Evolutionary conservation across 768 basidiomycete genomes (phyloP).

Genomic region (Lepiota subincarnata): DNA sequence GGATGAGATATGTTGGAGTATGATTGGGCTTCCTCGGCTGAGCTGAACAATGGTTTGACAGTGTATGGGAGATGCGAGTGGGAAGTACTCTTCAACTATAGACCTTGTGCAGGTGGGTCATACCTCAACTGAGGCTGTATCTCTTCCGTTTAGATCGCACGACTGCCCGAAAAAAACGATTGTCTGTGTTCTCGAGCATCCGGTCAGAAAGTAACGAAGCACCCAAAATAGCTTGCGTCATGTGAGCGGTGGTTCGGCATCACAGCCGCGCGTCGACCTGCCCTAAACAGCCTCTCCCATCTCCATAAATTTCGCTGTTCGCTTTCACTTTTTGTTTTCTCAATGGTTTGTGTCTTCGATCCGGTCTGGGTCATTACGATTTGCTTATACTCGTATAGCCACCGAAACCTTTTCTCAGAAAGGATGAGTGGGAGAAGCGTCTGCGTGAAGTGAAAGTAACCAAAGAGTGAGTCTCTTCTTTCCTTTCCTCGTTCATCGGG

Average conservation of each 20-base stretch:
- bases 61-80: slow-evolving; percentile 37
- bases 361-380: slow-evolving; percentile 4
- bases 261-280: slow-evolving; percentile 15
- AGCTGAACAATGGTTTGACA: slow-evolving; percentile 37
- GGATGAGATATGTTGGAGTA: slow-evolving; percentile 32
- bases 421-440: slow-evolving; percentile 83
- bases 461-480: slow-evolving; percentile 72
- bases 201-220: not conserved
- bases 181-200: not conserved
- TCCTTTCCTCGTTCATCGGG: slow-evolving; percentile 26
- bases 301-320: slow-evolving; percentile 25
- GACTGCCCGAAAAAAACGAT: not conserved
- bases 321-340: slow-evolving; percentile 17
- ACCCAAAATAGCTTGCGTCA: not conserved
- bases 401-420: slow-evolving; percentile 58
- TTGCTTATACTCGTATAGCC: slow-evolving; percentile 25
- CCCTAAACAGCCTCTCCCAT: slow-evolving; percentile 27
- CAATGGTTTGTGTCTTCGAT: slow-evolving; percentile 30
- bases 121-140: slow-evolving; percentile 7
- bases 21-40: slow-evolving; percentile 27
- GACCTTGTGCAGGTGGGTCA: not conserved
- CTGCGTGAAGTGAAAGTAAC: slow-evolving; percentile 79
- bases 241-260: not conserved
- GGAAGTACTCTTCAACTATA: slow-evolving; percentile 26
- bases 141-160: slow-evolving; percentile 4